Evolutionary conservation across 2,329 filamentous ascomycete genomes (phyloP), one percentile per base, ranked within the genome.

Genomic region (Drechslerella coelobrocha): DNA sequence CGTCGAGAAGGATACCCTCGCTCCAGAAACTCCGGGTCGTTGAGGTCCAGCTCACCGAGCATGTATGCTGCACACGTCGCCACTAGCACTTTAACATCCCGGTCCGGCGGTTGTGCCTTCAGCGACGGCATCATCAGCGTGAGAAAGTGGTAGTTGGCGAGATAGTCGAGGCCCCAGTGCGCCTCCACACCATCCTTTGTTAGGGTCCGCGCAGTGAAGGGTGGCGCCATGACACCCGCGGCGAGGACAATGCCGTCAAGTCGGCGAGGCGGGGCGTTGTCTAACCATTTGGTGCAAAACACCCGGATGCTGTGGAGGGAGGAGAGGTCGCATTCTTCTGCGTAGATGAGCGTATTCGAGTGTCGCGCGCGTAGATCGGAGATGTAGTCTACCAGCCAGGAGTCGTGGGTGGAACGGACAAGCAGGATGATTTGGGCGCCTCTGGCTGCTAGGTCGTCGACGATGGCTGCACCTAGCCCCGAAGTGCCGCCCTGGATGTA

Each of bases 241-340:
- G 92, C 96, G 17, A 99, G 83, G 19, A 99, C 85, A 50, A 99
- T 82, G 87, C 93, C 92, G 78, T 99, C 94, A 5, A 99, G 82
- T 51, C 95, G 84, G 62, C 95, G 84, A 7, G 92, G 91, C 1
- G 94, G 93, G 21, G 90, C 86, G 78, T 97, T 97, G 79, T 99
- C 93, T 74, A 99, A 91, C 93, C 95, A 99, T 81, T 91, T 93
- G 0, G 94, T 99, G 10, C 94, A 94, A 78, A 99, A 99, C 73
- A 88, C 84, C 39, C 94, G 89, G 75, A 99, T 88, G 78, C 90
- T 95, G 78, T 96, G 87, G n/a, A 99, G 82, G 14, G 89, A 93
- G 10, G 88, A 81, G 26, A 99, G 85, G 77, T 99, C 92, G 75
- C 96, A 91, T 80, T 96, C 90, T 79, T 99, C 94, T 68, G 94